phyloP scores from a whole-genome alignment of 305 asterid genomes.

The Fraxinus ornus region DNA sequence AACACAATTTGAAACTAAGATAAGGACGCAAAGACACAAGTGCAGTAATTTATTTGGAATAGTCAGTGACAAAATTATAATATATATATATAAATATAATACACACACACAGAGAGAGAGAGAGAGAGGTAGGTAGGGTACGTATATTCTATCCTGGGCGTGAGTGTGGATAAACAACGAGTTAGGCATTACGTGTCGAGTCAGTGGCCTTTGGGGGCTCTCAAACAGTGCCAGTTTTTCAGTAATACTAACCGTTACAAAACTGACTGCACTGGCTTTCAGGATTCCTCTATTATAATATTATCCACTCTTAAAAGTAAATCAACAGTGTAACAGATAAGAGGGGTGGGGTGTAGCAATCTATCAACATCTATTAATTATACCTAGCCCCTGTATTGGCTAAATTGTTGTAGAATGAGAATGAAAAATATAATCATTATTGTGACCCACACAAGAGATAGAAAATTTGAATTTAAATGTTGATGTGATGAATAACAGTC shows the following conservation, averaged over 20 bases:
- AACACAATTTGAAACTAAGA: constrained; percentile 28
- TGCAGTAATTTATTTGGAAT: constrained; percentile 18
- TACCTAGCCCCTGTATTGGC: too few relatives aligned
- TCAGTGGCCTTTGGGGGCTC: constrained; percentile 15
- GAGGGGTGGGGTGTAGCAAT: not conserved
- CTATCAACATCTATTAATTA: not conserved
- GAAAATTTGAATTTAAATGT: too few relatives aligned
- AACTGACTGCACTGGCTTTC: not conserved
- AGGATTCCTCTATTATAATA: not conserved
- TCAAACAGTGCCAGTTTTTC: constrained; percentile 10
- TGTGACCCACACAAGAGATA: too few relatives aligned
- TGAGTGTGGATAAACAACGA: constrained; percentile 23
- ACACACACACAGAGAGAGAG: not conserved
- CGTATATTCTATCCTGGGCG: constrained; percentile 9
- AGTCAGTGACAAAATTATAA: constrained; percentile 9
- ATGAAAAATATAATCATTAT: too few relatives aligned
- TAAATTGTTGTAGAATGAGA: too few relatives aligned
- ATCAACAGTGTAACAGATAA: not conserved
- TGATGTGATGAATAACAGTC: too few relatives aligned
- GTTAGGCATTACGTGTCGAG: constrained; percentile 16
- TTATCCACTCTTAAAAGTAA: not conserved
- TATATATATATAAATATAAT: too few relatives aligned
- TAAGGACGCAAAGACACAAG: constrained; percentile 29
- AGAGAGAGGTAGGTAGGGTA: too few relatives aligned
- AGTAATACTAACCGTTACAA: not conserved